These are phyloP conservation scores for Camellia lanceoleosa DNA, from an alignment of 148 eudicot genomes.

Conservation along the genomic window DNA sequence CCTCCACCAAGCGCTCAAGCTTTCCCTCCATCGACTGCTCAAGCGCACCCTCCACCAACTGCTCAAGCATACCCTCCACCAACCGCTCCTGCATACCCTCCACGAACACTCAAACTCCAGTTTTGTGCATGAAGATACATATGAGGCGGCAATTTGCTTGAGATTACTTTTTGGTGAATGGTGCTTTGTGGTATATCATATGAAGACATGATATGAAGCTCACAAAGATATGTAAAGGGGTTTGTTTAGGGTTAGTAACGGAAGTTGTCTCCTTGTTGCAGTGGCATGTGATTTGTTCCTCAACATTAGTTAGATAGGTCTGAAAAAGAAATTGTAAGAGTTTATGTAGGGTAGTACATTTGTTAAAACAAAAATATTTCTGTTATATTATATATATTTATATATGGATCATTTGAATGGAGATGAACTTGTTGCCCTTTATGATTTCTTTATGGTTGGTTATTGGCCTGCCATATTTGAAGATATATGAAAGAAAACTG, in stretches of 20 bases:
- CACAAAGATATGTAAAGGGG: neutral
- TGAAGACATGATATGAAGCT: neutral
- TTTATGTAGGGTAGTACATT: too few relatives aligned
- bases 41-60: neutral
- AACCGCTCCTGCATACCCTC: too few relatives aligned
- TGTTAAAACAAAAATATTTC: too few relatives aligned
- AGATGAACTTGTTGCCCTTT: too few relatives aligned
- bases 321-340: too few relatives aligned
- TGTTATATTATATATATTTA: too few relatives aligned
- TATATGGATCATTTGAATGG: too few relatives aligned
- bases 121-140: slow-evolving; percentile 96
- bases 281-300: neutral
- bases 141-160: slow-evolving; percentile 70
- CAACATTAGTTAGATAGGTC: neutral
- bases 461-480: too few relatives aligned
- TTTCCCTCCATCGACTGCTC: neutral
- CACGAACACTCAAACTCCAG: slow-evolving; percentile 53
- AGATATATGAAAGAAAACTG: too few relatives aligned
- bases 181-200: neutral
- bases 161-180: neutral
- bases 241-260: neutral
- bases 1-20: slow-evolving; percentile 7
- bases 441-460: too few relatives aligned
- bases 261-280: neutral
- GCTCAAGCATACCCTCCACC: slow-evolving; percentile 30